Evolutionary conservation across 2,329 filamentous ascomycete genomes (phyloP), one percentile per base, ranked within the genome.

Genomic region (Coleophoma crateriformis): DNA sequence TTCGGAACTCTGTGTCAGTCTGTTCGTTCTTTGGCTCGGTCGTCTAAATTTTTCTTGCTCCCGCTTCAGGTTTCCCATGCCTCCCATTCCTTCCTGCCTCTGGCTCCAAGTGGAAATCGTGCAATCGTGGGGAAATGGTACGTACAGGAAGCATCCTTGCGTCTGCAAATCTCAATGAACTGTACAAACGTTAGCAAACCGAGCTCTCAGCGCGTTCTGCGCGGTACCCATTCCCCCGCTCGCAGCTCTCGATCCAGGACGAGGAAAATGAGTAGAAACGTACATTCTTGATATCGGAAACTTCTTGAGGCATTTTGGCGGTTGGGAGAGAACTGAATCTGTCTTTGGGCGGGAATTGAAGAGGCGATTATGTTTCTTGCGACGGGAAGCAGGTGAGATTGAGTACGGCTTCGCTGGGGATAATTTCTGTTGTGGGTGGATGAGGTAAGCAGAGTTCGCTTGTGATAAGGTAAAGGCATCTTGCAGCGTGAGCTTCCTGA

Each of bases 111-210:
- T 38, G 14, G 35, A 38, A 7, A 17, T 38, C 35, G 13, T 27
- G 27, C 27, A 27, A 27, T 38, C 35, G 13, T 17, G 35, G 35
- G 35, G 11, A n/a, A 38, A 38, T 20, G 45, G 45, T 45, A 91
- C 90, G 70, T 88, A 99, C 94, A 96, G 73, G 88, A 95, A 74
- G 94, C 94, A 85, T 99, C 95, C 83, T 96, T 95, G 75, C 94
- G 88, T 78, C 92, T 88, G 86, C 89, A 96, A 84, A 99, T 96
- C 87, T 97, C 94, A 76, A 99, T 95, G 89, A 99, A 99, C 84
- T 96, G 74, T 49, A 34, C n/a, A 40, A 44, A 10, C 20, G 39
- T 49, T n/a, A 49, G 47, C 15, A 22, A 17, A 27, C 27, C 8
- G 27, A 27, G 27, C 27, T 27, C 8, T 27, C 27, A 10, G 6